These are phyloP conservation scores for Triticum urartu DNA, from an alignment of 176 grass and related monocot species.

Conservation along the genomic window DNA sequence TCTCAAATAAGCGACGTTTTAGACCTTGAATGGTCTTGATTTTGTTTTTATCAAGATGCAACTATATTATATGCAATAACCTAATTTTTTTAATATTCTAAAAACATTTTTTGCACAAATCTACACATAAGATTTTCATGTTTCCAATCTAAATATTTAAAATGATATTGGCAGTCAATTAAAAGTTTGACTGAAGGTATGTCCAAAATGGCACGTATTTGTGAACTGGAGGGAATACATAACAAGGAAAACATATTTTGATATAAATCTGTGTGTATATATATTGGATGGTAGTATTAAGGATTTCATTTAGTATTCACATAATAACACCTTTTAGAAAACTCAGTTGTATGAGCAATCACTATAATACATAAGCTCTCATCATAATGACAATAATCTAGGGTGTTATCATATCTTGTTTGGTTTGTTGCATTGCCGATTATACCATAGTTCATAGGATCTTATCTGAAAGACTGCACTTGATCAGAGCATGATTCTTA, in stretches of 20 bases:
- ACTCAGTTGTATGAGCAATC: background rate
- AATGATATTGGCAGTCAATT: background rate
- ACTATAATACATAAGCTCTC: background rate
- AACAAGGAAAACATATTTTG: background rate
- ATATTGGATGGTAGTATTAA: background rate
- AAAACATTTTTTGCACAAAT: background rate
- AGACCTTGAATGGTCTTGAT: background rate
- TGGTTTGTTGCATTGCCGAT: background rate
- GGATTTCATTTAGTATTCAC: background rate
- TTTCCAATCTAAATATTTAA: background rate
- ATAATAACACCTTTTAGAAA: constrained; percentile 1
- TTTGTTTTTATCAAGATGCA: background rate
- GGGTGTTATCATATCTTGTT: background rate
- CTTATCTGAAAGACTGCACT: constrained; percentile 3
- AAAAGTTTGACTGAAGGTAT: background rate
- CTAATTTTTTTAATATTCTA: background rate
- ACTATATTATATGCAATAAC: background rate
- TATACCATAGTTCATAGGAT: background rate
- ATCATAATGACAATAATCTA: constrained; percentile 16
- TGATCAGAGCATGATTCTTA: background rate
- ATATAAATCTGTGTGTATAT: background rate
- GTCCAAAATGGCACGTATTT: background rate
- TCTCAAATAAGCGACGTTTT: background rate
- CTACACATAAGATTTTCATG: background rate
- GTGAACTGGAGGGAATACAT: background rate